Evolutionary conservation across 257 asterid genomes (phyloP), one percentile per base, ranked within the genome.

Genomic region (Nicotiana noctiflora): DNA sequence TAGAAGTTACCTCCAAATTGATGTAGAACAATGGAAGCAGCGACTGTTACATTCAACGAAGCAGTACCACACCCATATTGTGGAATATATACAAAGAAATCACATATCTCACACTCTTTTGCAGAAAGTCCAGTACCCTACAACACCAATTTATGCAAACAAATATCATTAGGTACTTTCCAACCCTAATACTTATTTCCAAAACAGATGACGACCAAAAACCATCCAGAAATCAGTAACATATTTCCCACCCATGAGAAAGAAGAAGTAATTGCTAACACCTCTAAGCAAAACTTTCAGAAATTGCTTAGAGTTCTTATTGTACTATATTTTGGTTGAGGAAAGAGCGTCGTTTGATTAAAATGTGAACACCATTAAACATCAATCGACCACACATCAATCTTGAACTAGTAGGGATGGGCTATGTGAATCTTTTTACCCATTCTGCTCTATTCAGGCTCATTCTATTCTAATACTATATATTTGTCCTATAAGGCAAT

Each of bases 21-120:
- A 82, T 96, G 99, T 12, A 96, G 90, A 75, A 92, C 90, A 67
- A 96, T 94, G 44, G 98, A 96, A 80, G 98, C 99, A 4, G 98
- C 99, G 1, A 96, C 97, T 21, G 98, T 94, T 34, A 96, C 99
- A 66, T 96, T 96, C 82, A 96, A 59, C 23, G 99, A 96, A 61
- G 99, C 99, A 59, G 99, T 96, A 57, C 98, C 99, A 80, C 93
- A 90, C 0, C 98, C 98, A 76, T 94, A 96, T 80, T 94, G 99
- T 59, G 99, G 98, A 90, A 96, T 96, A 79, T 96, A 96, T 57
- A 96, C 88, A 83, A 96, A 96, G 82, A 89, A 94, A 83, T 96
- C 98, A 21, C 98, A 96, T 53, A 96, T 94, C 91, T 94, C 98
- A 87, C 92, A 86, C 86, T 96, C 97, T 85, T 92, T 94, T n/a